Conservation (phyloP, 2,329 filamentous ascomycete species). For the Alternaria angustiovoidea region DNA sequence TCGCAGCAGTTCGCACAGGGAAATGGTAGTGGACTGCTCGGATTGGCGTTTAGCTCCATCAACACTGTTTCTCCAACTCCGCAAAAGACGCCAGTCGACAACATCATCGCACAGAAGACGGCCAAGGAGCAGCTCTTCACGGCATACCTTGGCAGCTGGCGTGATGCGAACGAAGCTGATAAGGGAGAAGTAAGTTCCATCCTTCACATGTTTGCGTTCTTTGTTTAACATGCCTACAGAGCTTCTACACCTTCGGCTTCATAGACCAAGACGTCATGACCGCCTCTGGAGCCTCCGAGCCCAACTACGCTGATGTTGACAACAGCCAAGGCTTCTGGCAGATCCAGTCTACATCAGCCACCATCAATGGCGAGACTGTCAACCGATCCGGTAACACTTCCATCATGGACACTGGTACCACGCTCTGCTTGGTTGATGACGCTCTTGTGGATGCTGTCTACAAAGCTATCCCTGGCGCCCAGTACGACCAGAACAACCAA, state of each 20-base stretch:
- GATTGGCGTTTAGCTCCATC: conserved; percentile 65
- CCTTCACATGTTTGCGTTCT: rapidly evolving
- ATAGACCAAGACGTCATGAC: conserved; percentile 56
- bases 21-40: conserved; percentile 65
- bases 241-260: conserved; percentile 58
- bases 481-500: conserved; percentile 57
- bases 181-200: conserved; percentile 19
- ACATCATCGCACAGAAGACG: conserved; percentile 46
- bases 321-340: conserved; percentile 69
- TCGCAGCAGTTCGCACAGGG: conserved; percentile 61
- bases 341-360: conserved; percentile 61
- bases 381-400: conserved; percentile 39
- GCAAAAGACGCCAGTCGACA: conserved; percentile 66
- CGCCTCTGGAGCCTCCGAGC: conserved; percentile 61
- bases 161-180: conserved; percentile 27
- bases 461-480: conserved; percentile 61
- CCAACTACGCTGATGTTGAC: conserved; percentile 65
- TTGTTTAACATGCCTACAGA: neutral
- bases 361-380: conserved; percentile 56
- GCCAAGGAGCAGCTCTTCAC: conserved; percentile 26
- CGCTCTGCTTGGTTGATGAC: conserved; percentile 66
- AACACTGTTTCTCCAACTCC: conserved; percentile 62
- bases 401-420: conserved; percentile 73
- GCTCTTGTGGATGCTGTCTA: conserved; percentile 67
- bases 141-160: conserved; percentile 29